A percentile compares a stretch with the other conserved stretches of the same genome.
phyloP scores from a whole-genome alignment of 2,329 filamentous ascomycete genomes.

The Trichoderma sp. region DNA sequence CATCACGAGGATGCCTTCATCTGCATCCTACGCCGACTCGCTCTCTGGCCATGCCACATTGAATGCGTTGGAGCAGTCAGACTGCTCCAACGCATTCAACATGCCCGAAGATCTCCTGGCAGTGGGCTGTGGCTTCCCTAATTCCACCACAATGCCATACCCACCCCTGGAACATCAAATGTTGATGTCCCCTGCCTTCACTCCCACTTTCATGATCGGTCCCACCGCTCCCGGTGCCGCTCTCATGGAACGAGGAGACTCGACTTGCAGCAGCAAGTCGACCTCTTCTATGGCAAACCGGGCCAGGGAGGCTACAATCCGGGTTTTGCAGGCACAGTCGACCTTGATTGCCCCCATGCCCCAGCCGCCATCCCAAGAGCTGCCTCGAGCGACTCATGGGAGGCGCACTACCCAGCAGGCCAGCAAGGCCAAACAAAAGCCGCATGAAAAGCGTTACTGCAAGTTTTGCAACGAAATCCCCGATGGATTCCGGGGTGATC shows the following conservation, averaged over 20 bases:
- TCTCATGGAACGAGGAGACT: conserved; percentile 45
- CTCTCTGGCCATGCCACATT: conserved; percentile 27
- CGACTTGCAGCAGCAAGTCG: conserved; percentile 38
- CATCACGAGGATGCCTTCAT: conserved; percentile 43
- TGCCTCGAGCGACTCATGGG: not conserved
- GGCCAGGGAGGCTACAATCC: conserved; percentile 49
- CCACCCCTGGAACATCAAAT: conserved; percentile 33
- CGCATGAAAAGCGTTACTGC: conserved; percentile 72
- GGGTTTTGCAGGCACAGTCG: conserved; percentile 43
- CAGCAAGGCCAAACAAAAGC: conserved; percentile 52
- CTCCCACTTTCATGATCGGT: conserved; percentile 44
- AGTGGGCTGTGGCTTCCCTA: conserved; percentile 40
- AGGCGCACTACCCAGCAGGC: conserved; percentile 34
- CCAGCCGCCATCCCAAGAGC: conserved; percentile 24
- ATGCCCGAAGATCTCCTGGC: conserved; percentile 36
- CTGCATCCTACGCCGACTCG: conserved; percentile 36
- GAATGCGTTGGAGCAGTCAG: conserved; percentile 23
- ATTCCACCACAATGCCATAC: conserved; percentile 33
- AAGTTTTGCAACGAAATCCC: conserved; percentile 68
- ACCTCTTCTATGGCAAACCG: conserved; percentile 48
- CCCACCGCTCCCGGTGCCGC: conserved; percentile 28
- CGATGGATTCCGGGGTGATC: conserved; percentile 81
- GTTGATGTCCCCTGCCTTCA: conserved; percentile 32
- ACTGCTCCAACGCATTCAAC: conserved; percentile 24
- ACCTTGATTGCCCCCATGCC: conserved; percentile 49